Evolutionary conservation across 352 stramenopile genomes (phyloP).

Genomic region (Phytopythium litorale): DNA sequence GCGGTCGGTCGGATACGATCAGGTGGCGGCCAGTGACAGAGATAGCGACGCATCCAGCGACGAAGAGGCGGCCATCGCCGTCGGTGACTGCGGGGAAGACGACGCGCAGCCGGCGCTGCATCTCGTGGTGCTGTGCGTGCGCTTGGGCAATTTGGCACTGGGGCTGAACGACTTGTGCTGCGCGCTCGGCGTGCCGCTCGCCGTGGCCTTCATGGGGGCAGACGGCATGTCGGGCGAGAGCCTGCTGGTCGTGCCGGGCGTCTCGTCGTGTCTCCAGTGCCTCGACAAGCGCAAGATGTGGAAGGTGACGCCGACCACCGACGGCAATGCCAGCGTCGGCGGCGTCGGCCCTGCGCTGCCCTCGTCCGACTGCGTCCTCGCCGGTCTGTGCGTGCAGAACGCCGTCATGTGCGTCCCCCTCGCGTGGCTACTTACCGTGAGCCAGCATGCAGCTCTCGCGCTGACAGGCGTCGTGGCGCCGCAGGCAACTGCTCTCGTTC

Average conservation of each 20-base stretch:
- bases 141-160: conserved; percentile 20
- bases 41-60: background rate
- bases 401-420: conserved; percentile 23
- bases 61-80: background rate
- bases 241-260: conserved; percentile 27
- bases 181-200: conserved; percentile 26
- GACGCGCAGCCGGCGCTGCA: conserved; percentile 3
- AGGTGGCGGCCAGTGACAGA: background rate
- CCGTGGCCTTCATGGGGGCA: conserved; percentile 20
- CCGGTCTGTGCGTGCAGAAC: conserved; percentile 39
- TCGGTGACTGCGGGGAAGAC: background rate
- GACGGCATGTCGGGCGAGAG: conserved; percentile 39
- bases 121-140: conserved; percentile 33
- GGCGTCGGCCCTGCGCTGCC: conserved; percentile 15
- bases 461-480: background rate
- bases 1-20: background rate
- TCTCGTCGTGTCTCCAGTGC: conserved; percentile 41
- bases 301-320: conserved; percentile 9
- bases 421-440: too few relatives aligned
- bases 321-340: background rate
- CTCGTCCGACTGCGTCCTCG: conserved; percentile 43
- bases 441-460: too few relatives aligned
- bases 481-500: conserved; percentile 20
- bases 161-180: conserved; percentile 46
- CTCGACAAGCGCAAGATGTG: conserved; percentile 41